A percentile compares a stretch with the other conserved stretches of the same genome.
These are phyloP conservation scores for Phytophthora fragariaefolia DNA, from an alignment of 352 stramenopile species.

Conservation along the genomic window DNA sequence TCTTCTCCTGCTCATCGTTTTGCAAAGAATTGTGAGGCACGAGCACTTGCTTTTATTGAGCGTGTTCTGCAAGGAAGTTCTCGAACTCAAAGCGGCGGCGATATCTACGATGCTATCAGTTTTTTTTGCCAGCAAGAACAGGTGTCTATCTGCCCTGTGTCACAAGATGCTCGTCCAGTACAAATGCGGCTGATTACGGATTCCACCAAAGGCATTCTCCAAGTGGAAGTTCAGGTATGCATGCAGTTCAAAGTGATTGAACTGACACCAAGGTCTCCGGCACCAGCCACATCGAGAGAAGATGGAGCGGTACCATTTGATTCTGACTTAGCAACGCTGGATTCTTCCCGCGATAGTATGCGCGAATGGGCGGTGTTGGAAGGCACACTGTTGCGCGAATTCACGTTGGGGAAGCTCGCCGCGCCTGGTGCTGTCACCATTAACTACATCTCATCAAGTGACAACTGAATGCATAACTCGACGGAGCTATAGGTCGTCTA, in stretches of 20 bases:
- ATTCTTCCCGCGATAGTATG: slow-evolving; percentile 26
- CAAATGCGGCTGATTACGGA: slow-evolving; percentile 42
- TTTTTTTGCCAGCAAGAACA: slow-evolving; percentile 70
- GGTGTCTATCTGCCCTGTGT: slow-evolving; percentile 73
- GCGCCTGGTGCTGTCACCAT: slow-evolving; percentile 61
- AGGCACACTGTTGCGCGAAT: slow-evolving; percentile 60
- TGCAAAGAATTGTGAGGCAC: slow-evolving; percentile 52
- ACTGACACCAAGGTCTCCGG: slow-evolving; percentile 35
- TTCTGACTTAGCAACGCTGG: not conserved
- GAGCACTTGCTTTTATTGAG: slow-evolving; percentile 72
- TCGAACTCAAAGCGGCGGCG: slow-evolving; percentile 75
- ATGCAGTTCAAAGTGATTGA: slow-evolving; percentile 86
- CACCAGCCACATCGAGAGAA: slow-evolving; percentile 6
- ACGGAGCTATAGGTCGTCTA: slow-evolving; percentile 1
- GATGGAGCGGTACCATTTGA: not conserved
- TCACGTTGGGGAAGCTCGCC: slow-evolving; percentile 60
- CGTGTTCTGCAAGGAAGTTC: slow-evolving; percentile 71
- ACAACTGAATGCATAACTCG: not conserved
- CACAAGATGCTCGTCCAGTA: slow-evolving; percentile 65
- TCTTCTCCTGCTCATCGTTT: slow-evolving; percentile 47
- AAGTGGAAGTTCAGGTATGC: slow-evolving; percentile 64
- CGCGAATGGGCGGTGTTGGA: slow-evolving; percentile 64
- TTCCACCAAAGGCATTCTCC: slow-evolving; percentile 41
- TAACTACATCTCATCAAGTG: slow-evolving; percentile 30
- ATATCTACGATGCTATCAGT: slow-evolving; percentile 85